phyloP scores from a whole-genome alignment of 805 yeast species.

The Komagataella populi region DNA sequence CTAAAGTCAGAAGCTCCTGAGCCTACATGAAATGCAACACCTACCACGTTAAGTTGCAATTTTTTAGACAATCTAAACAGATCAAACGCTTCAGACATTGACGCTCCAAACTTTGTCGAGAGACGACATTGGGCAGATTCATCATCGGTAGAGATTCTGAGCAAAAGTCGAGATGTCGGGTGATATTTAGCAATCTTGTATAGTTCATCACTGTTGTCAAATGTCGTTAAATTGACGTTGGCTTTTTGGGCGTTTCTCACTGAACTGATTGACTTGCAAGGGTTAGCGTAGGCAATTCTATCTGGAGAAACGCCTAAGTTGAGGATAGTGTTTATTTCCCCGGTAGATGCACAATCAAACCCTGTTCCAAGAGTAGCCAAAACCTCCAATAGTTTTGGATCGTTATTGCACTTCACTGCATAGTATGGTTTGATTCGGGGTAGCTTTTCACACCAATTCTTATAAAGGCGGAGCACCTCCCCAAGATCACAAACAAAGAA shows the following conservation, averaged over 20 bases:
- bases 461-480: conserved; percentile 45
- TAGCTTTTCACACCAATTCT: conserved; percentile 49
- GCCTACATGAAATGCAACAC: conserved; percentile 94
- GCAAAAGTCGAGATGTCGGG: conserved; percentile 56
- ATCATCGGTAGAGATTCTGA: conserved; percentile 86
- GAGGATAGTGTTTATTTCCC: conserved; percentile 62
- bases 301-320: conserved; percentile 47
- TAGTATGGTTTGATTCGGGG: conserved; percentile 80
- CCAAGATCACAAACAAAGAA: conserved; percentile 83
- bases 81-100: conserved; percentile 33
- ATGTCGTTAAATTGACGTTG: conserved; percentile 63
- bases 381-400: conserved; percentile 38
- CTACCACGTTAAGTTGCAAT: conserved; percentile 52
- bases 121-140: conserved; percentile 75
- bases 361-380: conserved; percentile 54
- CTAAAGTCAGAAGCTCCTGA: conserved; percentile 74
- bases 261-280: conserved; percentile 81
- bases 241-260: conserved; percentile 52
- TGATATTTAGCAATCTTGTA: conserved; percentile 54
- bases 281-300: conserved; percentile 81
- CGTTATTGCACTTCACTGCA: conserved; percentile 91
- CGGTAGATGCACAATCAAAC: conserved; percentile 89
- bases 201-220: conserved; percentile 80
- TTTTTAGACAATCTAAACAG: conserved; percentile 50
- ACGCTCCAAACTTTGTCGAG: conserved; percentile 83